Evolutionary conservation across 331 rosid genomes (phyloP).

Genomic region (Prunus yedoensis): DNA sequence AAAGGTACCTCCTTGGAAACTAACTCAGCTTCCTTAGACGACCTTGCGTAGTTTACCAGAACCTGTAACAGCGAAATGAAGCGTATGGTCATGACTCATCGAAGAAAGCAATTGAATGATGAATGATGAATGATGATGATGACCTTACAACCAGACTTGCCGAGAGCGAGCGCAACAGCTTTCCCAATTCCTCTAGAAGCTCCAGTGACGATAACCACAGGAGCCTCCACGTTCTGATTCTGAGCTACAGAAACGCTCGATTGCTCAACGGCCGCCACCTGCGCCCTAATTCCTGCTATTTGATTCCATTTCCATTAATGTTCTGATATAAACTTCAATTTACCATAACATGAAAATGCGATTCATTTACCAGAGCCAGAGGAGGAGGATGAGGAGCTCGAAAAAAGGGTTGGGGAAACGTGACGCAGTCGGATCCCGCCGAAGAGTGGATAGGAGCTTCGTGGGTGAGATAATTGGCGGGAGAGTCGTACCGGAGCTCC

Average conservation of each 20-base stretch:
- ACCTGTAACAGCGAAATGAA: conserved; percentile 23
- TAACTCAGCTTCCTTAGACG: conserved; percentile 40
- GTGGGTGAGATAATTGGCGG: conserved; percentile 25
- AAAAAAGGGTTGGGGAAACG: background rate
- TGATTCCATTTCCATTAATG: background rate
- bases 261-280: conserved; percentile 32
- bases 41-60: conserved; percentile 39
- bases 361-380: conserved; percentile 14
- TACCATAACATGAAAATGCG: background rate
- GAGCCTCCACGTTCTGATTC: conserved; percentile 25
- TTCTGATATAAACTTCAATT: background rate
- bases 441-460: conserved; percentile 17
- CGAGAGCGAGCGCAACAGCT: conserved; percentile 36
- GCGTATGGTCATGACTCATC: background rate
- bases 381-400: conserved; percentile 22
- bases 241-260: background rate
- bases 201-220: conserved; percentile 45
- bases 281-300: conserved; percentile 35
- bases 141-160: conserved; percentile 46
- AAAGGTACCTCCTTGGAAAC: conserved; percentile 40
- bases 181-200: conserved; percentile 48
- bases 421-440: conserved; percentile 15
- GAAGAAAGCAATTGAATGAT: background rate
- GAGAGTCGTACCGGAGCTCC: conserved; percentile 32
- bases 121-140: background rate